Evolutionary conservation across 1,284 basidiomycete species (phyloP).

Genomic region (Singerocomus inundabilis): DNA sequence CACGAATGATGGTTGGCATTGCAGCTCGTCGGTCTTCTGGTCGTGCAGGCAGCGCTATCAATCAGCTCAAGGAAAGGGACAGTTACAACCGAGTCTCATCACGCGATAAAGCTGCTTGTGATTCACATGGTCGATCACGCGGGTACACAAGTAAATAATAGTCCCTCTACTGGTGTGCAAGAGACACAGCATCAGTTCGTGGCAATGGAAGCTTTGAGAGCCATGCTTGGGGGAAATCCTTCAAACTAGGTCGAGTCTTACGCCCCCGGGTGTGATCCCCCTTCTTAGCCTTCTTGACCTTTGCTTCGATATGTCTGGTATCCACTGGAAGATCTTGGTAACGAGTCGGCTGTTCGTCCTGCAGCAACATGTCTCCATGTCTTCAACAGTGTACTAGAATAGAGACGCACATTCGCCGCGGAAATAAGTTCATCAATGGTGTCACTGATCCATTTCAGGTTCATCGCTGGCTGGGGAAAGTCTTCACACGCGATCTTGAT

Average conservation of each 20-base stretch:
- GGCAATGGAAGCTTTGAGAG: conserved; percentile 42
- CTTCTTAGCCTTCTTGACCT: conserved; percentile 65
- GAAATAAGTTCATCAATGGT: conserved; percentile 67
- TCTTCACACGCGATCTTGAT: conserved; percentile 86
- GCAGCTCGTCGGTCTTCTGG: background rate
- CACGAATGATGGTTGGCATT: conserved; percentile 34
- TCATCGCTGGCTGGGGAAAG: conserved; percentile 75
- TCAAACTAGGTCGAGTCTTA: conserved; percentile 60
- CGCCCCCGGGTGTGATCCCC: conserved; percentile 63
- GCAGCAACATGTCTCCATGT: conserved; percentile 8
- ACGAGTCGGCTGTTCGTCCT: conserved; percentile 33
- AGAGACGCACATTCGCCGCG: conserved; percentile 71
- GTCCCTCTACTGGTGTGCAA: conserved; percentile 7
- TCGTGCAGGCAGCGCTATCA: too few relatives aligned
- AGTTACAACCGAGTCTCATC: background rate
- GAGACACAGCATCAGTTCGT: conserved; percentile 4
- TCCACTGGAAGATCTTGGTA: conserved; percentile 72
- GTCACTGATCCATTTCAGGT: conserved; percentile 85
- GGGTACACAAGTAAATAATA: conserved; percentile 7
- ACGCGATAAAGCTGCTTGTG: conserved; percentile 5
- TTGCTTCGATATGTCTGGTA: conserved; percentile 70
- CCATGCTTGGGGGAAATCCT: conserved; percentile 83
- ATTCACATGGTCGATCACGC: conserved; percentile 1
- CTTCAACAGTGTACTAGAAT: background rate
- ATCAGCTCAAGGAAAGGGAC: background rate